phyloP scores from a whole-genome alignment of 2,329 filamentous ascomycete genomes.

The Phoma herbarum region DNA sequence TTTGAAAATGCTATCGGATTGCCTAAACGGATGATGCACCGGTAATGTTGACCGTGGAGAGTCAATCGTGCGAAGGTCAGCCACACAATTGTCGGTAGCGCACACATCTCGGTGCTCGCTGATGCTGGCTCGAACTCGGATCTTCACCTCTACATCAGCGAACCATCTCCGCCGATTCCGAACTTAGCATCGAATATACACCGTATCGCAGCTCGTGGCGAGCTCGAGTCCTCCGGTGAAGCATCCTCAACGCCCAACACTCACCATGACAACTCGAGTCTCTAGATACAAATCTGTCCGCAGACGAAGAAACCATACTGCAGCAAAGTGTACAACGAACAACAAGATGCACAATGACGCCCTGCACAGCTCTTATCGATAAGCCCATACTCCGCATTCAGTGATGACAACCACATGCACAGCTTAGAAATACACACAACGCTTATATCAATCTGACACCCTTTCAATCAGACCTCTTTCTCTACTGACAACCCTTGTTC shows the following conservation, averaged over 20 bases:
- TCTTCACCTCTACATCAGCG: neutral
- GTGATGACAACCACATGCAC: conserved; percentile 1
- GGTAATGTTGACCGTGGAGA: neutral
- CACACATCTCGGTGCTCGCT: conserved; percentile 13
- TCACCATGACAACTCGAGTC: too few species aligned
- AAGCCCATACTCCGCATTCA: conserved; percentile 20
- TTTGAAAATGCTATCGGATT: neutral
- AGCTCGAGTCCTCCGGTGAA: too few species aligned
- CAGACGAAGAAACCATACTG: too few species aligned
- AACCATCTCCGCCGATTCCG: conserved; percentile 5
- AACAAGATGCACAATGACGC: conserved; percentile 21
- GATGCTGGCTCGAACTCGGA: conserved; percentile 1
- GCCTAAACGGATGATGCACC: neutral
- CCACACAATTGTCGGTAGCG: neutral
- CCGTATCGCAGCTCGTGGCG: neutral
- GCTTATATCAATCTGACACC: neutral
- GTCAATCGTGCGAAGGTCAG: neutral
- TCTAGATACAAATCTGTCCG: too few species aligned
- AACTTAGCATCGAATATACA: neutral
- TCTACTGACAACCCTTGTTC: too few species aligned
- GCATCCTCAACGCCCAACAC: too few species aligned
- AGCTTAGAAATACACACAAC: neutral
- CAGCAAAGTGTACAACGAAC: too few species aligned
- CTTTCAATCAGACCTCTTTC: neutral
- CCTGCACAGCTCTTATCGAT: conserved; percentile 23